These are phyloP conservation scores for Buxus sempervirens DNA, from an alignment of 164 flowering plant species.

Conservation along the genomic window DNA sequence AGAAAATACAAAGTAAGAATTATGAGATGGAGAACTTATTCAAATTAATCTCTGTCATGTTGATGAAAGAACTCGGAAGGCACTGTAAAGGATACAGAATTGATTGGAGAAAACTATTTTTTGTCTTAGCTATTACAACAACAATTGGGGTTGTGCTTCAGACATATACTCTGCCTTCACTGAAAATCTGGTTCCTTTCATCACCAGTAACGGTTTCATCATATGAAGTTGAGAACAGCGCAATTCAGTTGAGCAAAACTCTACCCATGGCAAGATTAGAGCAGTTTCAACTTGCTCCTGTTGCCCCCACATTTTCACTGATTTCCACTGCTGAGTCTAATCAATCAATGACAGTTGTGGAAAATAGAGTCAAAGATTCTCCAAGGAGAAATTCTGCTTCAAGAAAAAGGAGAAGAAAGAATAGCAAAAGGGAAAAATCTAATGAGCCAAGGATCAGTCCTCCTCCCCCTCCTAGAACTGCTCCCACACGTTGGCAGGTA, in stretches of 20 bases:
- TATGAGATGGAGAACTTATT: conserved; percentile 35
- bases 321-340: conserved; percentile 27
- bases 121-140: conserved; percentile 40
- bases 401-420: conserved; percentile 21
- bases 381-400: conserved; percentile 6
- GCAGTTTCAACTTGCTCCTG: conserved; percentile 14
- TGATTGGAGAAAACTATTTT: conserved; percentile 53
- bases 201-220: conserved; percentile 26
- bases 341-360: conserved; percentile 14
- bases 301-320: conserved; percentile 22
- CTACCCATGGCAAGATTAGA: conserved; percentile 20
- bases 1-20: conserved; percentile 8
- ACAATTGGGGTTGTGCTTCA: conserved; percentile 42
- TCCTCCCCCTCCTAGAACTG: conserved; percentile 21
- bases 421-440: conserved; percentile 6
- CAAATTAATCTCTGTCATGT: conserved; percentile 10
- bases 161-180: conserved; percentile 37
- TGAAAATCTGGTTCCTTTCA: conserved; percentile 31
- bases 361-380: conserved; percentile 6
- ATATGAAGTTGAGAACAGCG: conserved; percentile 22
- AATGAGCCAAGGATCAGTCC: conserved; percentile 19
- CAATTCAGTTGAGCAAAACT: conserved; percentile 19
- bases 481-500: conserved; percentile 41
- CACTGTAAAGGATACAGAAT: conserved; percentile 24
- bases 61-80: conserved; percentile 30